Evolutionary conservation across 2,329 filamentous ascomycete species (phyloP).

Genomic region (Fusarium sp.): DNA sequence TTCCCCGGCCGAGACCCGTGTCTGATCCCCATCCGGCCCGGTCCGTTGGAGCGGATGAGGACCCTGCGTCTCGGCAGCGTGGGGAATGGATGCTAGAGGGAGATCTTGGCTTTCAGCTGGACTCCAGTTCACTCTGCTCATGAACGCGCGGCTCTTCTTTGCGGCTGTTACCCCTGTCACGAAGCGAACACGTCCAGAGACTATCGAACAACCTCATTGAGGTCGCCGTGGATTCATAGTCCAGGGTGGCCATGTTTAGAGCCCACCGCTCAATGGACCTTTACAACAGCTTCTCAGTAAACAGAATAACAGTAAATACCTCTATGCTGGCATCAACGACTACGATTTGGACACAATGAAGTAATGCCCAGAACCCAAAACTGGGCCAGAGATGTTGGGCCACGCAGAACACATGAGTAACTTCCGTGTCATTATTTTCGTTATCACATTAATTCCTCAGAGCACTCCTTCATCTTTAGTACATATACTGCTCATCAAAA

Average conservation of each 20-base stretch:
- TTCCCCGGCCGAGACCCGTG: neutral
- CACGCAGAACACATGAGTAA: neutral
- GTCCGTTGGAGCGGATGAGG: neutral
- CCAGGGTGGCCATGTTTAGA: neutral
- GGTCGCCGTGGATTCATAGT: neutral
- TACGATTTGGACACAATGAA: neutral
- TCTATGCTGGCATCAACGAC: accelerated
- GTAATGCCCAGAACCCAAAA: no score
- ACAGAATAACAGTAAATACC: accelerated
- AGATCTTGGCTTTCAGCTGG: neutral
- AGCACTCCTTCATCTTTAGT: neutral
- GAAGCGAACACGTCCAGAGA: neutral
- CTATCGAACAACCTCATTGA: neutral
- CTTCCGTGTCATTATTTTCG: neutral
- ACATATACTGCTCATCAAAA: slow-evolving; percentile 43
- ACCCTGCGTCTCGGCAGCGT: neutral
- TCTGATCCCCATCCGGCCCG: neutral
- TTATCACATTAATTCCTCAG: neutral
- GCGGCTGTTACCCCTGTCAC: accelerated
- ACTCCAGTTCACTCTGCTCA: neutral
- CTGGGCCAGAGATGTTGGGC: neutral
- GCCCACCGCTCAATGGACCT: neutral
- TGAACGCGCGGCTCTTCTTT: neutral
- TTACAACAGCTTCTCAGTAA: neutral
- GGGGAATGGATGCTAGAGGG: neutral